Base-by-base conservation (phyloP, 2,329 filamentous ascomycete species). In the Albifimbria verrucaria region DNA sequence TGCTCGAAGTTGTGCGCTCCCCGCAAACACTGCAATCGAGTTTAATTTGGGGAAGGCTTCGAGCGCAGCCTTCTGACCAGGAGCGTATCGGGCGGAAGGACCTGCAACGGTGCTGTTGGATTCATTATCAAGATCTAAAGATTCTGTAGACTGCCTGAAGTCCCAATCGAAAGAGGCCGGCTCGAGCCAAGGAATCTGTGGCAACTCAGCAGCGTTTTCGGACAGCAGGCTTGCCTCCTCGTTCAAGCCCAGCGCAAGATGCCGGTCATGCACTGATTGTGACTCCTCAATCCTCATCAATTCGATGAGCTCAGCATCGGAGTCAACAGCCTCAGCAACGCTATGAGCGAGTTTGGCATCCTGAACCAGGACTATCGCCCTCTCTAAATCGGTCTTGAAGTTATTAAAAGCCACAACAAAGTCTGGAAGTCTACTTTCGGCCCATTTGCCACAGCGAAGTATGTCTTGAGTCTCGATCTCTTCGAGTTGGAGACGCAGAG, bases 341-440 rank as follows among this genome's bases (percentile, higher is more conserved):
- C 50, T 55, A 5, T 55, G 50, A 17, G 50, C 53, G 18, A 55
- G 43, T 48, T 32, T 55, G n/a, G 25, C 21, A 23, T 55, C 53
- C 26, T 50, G 23, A 20, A 36, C 25, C 25, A 52, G 36, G 20
- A 20, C 23, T 44, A 52, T 52, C 22, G 42, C 51, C 36, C 24
- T 47, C n/a, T 55, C 49, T 23, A 50, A 15, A 46, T 55, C 46
- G 26, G 15, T 22, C 39, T 52, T 50, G 28, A 55, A 52, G 15
- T 24, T 25, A 11, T 50, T 50, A n/a, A 55, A 55, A 48, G 53
- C 50, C 20, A 55, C 20, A 7, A 48, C n/a, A 24, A 28, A 48
- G 48, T 52, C 53, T 17, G 53, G 53, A 48, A 43, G 51, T 7
- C 20, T 52, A 24, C 44, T 46, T 25, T 50, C 50, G 18, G 20